These are phyloP conservation scores for Cryphonectria radicalis DNA, from an alignment of 2,329 filamentous ascomycete species.

Conservation along the genomic window DNA sequence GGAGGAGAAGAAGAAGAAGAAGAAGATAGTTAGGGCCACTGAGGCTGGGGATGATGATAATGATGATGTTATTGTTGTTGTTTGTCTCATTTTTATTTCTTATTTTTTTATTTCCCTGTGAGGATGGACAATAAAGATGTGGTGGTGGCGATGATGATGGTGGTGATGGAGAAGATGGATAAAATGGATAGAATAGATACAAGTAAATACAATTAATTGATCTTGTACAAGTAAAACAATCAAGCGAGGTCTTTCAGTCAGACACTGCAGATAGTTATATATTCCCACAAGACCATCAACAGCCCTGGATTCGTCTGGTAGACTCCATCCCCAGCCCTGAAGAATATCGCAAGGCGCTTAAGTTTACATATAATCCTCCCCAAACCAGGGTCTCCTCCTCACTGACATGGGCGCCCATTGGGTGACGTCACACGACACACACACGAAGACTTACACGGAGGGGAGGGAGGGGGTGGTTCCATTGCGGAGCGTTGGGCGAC, in stretches of 20 bases:
- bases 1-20: neutral
- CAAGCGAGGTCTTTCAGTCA: too few species aligned
- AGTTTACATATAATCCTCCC: neutral
- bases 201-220: neutral
- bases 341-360: neutral
- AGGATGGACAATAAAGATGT: neutral
- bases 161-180: neutral
- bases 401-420: neutral
- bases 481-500: neutral
- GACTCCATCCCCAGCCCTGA: neutral
- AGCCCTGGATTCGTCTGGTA: neutral
- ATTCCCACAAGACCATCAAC: neutral
- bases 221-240: neutral
- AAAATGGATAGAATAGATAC: too few species aligned
- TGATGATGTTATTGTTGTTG: too few species aligned
- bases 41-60: neutral
- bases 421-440: slow-evolving; percentile 17
- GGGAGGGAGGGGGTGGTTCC: neutral
- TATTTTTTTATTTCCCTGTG: neutral
- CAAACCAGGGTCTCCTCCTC: neutral
- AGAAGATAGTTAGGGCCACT: neutral
- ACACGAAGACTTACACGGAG: neutral
- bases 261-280: too few species aligned
- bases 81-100: neutral
- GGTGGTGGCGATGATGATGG: too few species aligned